phyloP scores from a whole-genome alignment of 371 early-diverging fungal species.

The Batkoa obscura region DNA sequence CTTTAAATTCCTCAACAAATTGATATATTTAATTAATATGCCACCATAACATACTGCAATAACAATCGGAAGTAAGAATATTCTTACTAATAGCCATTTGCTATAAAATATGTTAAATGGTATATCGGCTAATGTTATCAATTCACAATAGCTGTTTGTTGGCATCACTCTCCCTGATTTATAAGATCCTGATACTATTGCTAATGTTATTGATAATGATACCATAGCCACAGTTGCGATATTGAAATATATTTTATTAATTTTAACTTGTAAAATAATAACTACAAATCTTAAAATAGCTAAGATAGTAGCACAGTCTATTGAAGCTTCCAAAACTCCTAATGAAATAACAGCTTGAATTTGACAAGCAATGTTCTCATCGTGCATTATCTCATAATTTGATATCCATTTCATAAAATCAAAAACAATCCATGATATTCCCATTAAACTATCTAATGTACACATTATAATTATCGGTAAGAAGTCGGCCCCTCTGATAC shows the following conservation, averaged over 20 bases:
- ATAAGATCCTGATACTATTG: too few species aligned
- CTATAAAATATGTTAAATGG: background rate
- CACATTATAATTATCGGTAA: too few species aligned
- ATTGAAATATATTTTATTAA: too few species aligned
- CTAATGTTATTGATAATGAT: too few species aligned
- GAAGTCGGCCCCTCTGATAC: too few species aligned
- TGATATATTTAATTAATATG: background rate
- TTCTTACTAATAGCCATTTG: background rate
- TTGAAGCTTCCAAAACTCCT: background rate
- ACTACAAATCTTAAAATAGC: background rate
- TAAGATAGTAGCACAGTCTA: background rate
- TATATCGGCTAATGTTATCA: background rate
- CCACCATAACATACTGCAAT: background rate
- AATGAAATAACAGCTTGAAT: too few species aligned
- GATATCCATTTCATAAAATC: too few species aligned
- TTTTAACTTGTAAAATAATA: background rate
- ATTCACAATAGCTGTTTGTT: background rate
- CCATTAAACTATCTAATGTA: too few species aligned
- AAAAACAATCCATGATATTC: too few species aligned
- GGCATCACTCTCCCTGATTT: background rate
- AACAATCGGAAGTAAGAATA: background rate
- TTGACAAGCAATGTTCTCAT: too few species aligned
- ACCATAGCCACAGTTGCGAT: too few species aligned
- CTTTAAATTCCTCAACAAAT: background rate
- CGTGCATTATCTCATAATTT: too few species aligned